Evolutionary conservation across 495 filamentous ascomycete genomes (phyloP).

Genomic region (Massariosphaeria phaeospora): DNA sequence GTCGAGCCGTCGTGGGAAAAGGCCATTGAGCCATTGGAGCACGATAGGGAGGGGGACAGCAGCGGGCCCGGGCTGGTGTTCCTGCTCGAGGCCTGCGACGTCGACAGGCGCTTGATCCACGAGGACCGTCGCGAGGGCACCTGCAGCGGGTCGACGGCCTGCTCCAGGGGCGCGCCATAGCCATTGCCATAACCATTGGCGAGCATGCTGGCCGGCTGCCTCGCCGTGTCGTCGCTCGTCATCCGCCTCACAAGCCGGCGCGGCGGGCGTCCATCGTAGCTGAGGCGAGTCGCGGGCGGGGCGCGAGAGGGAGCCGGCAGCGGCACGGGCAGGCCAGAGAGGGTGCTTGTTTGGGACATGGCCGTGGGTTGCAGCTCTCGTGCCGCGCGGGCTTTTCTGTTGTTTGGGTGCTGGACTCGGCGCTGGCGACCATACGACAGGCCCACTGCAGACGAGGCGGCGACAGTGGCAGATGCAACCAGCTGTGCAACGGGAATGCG

Average conservation of each 20-base stretch:
- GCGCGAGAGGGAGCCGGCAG: constrained; percentile 13
- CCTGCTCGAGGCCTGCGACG: constrained; percentile 62
- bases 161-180: constrained; percentile 8
- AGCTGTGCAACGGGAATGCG: constrained; percentile 46
- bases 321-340: constrained; percentile 17
- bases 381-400: constrained; percentile 30
- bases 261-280: constrained; percentile 27
- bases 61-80: constrained; percentile 61
- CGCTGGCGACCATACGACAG: constrained; percentile 58
- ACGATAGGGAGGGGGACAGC: constrained; percentile 62
- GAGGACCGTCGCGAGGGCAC: constrained; percentile 63
- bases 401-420: constrained; percentile 19
- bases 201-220: background rate
- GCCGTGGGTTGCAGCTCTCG: constrained; percentile 19
- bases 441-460: constrained; percentile 62
- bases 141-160: constrained; percentile 42
- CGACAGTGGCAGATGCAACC: constrained; percentile 66
- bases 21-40: constrained; percentile 61
- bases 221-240: constrained; percentile 19
- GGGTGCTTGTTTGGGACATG: constrained; percentile 24
- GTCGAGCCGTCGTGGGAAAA: constrained; percentile 51
- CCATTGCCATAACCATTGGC: constrained; percentile 16
- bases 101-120: constrained; percentile 66
- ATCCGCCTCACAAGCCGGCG: constrained; percentile 26
- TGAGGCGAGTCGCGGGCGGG: constrained; percentile 18